Percentiles rank a stretch among this genome's conserved stretches.
These are phyloP conservation scores for Nematodospora valgi DNA, from an alignment of 805 yeast genomes.

Conservation along the genomic window DNA sequence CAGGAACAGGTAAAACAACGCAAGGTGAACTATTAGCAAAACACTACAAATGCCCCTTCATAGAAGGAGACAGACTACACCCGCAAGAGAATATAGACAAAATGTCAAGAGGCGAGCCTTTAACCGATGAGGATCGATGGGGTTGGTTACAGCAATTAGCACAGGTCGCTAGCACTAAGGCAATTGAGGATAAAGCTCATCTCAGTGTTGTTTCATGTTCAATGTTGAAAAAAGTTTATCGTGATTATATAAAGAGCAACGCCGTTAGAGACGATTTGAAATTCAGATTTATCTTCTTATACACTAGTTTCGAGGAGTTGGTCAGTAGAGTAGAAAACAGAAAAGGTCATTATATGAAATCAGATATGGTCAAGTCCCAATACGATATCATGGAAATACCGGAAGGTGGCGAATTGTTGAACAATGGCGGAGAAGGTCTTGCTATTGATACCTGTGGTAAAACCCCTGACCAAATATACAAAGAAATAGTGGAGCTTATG, in stretches of 20 bases:
- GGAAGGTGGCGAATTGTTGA: conserved; percentile 29
- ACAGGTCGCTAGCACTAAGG: conserved; percentile 32
- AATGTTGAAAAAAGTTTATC: conserved; percentile 69
- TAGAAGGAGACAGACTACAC: conserved; percentile 87
- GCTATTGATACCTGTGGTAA: conserved; percentile 33
- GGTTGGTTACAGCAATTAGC: conserved; percentile 72
- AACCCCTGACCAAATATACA: conserved; percentile 23
- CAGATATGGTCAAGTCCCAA: conserved; percentile 79
- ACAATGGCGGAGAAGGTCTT: conserved; percentile 34
- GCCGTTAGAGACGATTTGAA: conserved; percentile 24
- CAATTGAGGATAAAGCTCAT: conserved; percentile 21
- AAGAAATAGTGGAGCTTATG: no score
- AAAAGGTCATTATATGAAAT: conserved; percentile 81
- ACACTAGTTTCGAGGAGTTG: conserved; percentile 61
- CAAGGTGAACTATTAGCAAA: conserved; percentile 54
- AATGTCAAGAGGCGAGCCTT: conserved; percentile 78
- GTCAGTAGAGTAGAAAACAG: conserved; percentile 59
- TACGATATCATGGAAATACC: conserved; percentile 76
- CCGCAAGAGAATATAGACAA: conserved; percentile 69
- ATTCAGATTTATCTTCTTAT: conserved; percentile 63
- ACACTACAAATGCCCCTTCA: conserved; percentile 48
- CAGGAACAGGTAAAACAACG: conserved; percentile 93
- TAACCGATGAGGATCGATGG: conserved; percentile 90
- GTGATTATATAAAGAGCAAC: conserved; percentile 53
- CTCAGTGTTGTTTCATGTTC: conserved; percentile 75